Evolutionary conservation across 192 early-diverging fungal genomes (phyloP), one percentile per base, ranked within the genome.

Genomic region (Gamsiella multidivaricata): DNA sequence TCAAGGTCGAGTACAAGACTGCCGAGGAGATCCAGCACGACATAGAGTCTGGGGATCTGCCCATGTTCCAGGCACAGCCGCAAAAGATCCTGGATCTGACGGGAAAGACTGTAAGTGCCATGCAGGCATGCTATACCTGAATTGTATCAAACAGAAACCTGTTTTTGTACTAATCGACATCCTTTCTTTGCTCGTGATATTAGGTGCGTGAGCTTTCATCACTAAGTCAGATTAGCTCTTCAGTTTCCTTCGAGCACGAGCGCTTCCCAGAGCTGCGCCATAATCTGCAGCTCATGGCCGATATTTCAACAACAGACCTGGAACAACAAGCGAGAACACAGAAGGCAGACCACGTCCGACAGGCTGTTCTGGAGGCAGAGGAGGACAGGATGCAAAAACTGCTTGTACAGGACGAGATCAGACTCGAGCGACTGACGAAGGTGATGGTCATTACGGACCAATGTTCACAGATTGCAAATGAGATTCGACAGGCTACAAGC

Each of bases 61-160:
- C 74, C 20, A 54, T 70, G 31, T 50, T 76, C 1, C 70, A 79
- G 26, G 63, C 78, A 5, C 80, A 82, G 20, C 73, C 82, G 4
- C 82, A 86, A 65, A 96, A 94, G 70, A 92, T 96, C 56, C 78
- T 94, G 37, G 95, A 96, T 76, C 93, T 96, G 93, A 94, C 92
- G 0, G 92, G 92, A 15, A 84, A 85, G 45, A 84, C 89, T 39
- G 87, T 84, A 54, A 70, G 82, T 41, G n/a, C n/a, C n/a, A n/a
- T n/a, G n/a, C n/a, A n/a, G 22, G 71, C 78, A 39, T 58, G 84
- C n/a, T n/a, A n/a, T n/a, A n/a, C n/a, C n/a, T n/a, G n/a, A n/a
- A n/a, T n/a, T n/a, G n/a, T n/a, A n/a, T n/a, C 18, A 5, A 57
- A 23, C 18, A 22, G 1, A 12, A 14, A 3, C 25, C 34, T 32